Evolutionary conservation across 2,329 filamentous ascomycete species (phyloP).

Genomic region (Trichoderma arundinaceum): DNA sequence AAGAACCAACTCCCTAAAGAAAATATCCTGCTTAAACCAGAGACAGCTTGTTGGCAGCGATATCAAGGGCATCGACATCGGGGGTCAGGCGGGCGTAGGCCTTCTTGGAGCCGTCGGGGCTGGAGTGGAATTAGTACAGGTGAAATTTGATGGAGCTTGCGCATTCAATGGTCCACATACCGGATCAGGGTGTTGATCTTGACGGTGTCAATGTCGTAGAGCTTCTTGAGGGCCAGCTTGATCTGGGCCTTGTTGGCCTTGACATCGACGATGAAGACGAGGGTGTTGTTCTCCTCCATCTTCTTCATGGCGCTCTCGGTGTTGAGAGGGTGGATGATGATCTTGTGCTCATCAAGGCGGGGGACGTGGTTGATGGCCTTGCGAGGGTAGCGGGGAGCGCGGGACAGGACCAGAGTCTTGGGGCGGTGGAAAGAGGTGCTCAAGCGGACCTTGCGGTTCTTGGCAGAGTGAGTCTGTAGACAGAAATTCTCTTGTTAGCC

Average conservation of each 20-base stretch:
- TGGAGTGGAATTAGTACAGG: slow-evolving; percentile 44
- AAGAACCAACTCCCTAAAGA: slow-evolving; percentile 5
- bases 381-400: slow-evolving; percentile 93
- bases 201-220: slow-evolving; percentile 96
- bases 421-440: slow-evolving; percentile 96
- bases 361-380: slow-evolving; percentile 90
- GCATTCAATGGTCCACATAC: slow-evolving; percentile 56
- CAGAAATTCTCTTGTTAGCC: slow-evolving; percentile 5
- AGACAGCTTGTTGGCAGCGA: slow-evolving; percentile 97
- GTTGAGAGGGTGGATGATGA: slow-evolving; percentile 98
- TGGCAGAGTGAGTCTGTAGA: slow-evolving; percentile 65
- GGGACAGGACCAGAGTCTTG: slow-evolving; percentile 92
- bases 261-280: slow-evolving; percentile 95
- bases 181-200: slow-evolving; percentile 99
- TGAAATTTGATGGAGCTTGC: not conserved
- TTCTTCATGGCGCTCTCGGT: slow-evolving; percentile 99
- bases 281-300: slow-evolving; percentile 99
- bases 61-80: slow-evolving; percentile 98
- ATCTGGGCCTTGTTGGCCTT: slow-evolving; percentile 99
- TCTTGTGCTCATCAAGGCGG: slow-evolving; percentile 95
- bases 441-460: slow-evolving; percentile 89
- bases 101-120: slow-evolving; percentile 98
- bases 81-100: slow-evolving; percentile 93
- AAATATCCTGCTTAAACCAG: slow-evolving; percentile 74
- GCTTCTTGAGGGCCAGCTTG: slow-evolving; percentile 97